Percentiles rank a stretch among this genome's conserved stretches.
These are phyloP conservation scores for Phytophthora ramorum DNA, from an alignment of 352 stramenopile species.

Conservation along the genomic window DNA sequence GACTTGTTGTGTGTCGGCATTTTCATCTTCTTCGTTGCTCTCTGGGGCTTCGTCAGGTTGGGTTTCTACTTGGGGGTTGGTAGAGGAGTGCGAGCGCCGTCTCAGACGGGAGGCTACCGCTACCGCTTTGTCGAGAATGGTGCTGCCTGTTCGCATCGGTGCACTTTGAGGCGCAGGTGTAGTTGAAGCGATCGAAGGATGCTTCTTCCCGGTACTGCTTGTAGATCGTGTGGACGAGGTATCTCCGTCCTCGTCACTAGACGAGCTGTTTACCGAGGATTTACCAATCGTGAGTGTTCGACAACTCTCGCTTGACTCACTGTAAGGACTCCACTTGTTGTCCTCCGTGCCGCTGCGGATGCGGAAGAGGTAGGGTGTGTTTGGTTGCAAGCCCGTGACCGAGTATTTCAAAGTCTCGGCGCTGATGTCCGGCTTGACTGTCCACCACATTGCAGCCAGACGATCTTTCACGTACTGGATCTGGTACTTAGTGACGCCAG, in stretches of 20 bases:
- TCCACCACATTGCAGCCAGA: constrained; percentile 83
- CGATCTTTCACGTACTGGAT: constrained; percentile 87
- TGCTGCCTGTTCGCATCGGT: constrained; percentile 67
- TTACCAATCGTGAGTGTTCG: constrained; percentile 44
- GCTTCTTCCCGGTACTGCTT: constrained; percentile 20
- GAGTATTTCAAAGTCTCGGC: constrained; percentile 61
- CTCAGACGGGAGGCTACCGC: constrained; percentile 62
- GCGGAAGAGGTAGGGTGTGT: constrained; percentile 76
- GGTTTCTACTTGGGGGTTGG: constrained; percentile 27
- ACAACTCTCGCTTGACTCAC: constrained; percentile 71
- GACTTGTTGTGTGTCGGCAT: constrained; percentile 12
- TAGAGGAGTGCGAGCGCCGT: constrained; percentile 44
- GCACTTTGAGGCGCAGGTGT: constrained; percentile 20
- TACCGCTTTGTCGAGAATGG: constrained; percentile 77
- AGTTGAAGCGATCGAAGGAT: constrained; percentile 1
- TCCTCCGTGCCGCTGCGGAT: constrained; percentile 66
- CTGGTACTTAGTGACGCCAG: constrained; percentile 71
- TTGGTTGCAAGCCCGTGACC: constrained; percentile 62
- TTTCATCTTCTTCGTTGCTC: constrained; percentile 20
- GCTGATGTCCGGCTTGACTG: constrained; percentile 69
- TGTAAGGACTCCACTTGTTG: constrained; percentile 76
- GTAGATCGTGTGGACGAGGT: background rate
- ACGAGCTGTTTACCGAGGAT: constrained; percentile 14
- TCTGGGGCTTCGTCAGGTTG: constrained; percentile 19
- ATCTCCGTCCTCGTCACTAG: constrained; percentile 35